Evolutionary conservation across 495 filamentous ascomycete genomes (phyloP), one percentile per base, ranked within the genome.

Genomic region (Xylaria cubensis): DNA sequence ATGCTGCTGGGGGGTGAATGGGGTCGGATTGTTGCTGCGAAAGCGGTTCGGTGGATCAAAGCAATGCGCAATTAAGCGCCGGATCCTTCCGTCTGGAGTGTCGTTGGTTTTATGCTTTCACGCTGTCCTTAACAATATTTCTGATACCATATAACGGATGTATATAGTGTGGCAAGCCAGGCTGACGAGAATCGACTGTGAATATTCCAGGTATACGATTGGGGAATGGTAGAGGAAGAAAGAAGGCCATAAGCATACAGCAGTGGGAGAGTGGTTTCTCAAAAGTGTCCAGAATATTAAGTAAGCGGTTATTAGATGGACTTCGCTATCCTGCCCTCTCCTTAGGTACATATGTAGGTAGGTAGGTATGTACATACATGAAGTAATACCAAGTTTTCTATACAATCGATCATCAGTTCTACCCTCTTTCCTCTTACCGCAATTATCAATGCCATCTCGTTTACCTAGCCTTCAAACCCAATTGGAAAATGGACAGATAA

Each of bases 61-160:
- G 50, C 21, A 67, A 39, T 36, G 50, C 65, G 34, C n/a, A 55
- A 44, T 41, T 67, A 67, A 67, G 65, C 48, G 48, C 65, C 65
- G 65, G 63, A 67, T 67, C 65, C 65, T 67, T 67, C 65, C 29
- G 65, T n/a, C 50, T 56, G 65, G n/a, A 55, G 19, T 5, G 21
- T 24, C 36, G 12, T 32, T 50, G 24, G 64, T 9, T 51, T 42
- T 64, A 42, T 24, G 61, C 61, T 44, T 41, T 42, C 21, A 61
- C 58, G 21, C 26, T 61, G 34, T 12, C 24, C 39, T n/a, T 6
- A 1, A 34, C 55, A 59, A 59, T 5, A 59, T 36, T 34, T 36
- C 55, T 10, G 51, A 32, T 17, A 32, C 24, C 24, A 56, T 56
- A 13, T 24, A 53, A 26, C 9, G 24, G 3, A 53, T 53, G 21